Evolutionary conservation across 2,329 filamentous ascomycete genomes (phyloP).

Genomic region (Exutisphaerella laricina): DNA sequence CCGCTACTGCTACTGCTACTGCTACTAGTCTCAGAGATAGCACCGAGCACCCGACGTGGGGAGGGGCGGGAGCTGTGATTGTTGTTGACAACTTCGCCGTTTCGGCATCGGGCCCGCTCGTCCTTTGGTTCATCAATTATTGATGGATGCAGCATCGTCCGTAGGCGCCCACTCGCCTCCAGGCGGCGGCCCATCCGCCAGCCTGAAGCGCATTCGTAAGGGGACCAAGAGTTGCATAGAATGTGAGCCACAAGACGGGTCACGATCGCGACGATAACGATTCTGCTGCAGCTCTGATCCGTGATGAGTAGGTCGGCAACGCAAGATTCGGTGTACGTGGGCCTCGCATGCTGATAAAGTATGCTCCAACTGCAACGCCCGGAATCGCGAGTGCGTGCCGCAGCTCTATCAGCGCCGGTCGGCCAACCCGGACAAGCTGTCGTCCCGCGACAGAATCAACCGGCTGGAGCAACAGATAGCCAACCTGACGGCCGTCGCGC

Average conservation of each 20-base stretch:
- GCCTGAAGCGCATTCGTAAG: conserved; percentile 24
- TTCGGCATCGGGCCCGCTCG: too few species aligned
- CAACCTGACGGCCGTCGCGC: conserved; percentile 4
- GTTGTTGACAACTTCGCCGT: not conserved
- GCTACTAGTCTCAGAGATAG: too few species aligned
- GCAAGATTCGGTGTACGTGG: conserved; percentile 32
- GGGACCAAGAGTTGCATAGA: conserved; percentile 31
- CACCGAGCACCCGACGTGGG: too few species aligned
- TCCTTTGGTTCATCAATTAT: too few species aligned
- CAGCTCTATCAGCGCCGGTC: conserved; percentile 18
- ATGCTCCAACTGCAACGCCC: conserved; percentile 21
- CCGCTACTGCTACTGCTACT: too few species aligned
- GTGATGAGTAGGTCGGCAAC: conserved; percentile 25
- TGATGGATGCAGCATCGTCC: conserved; percentile 1
- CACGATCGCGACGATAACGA: too few species aligned
- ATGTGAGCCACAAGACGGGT: conserved; percentile 21
- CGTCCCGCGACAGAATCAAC: conserved; percentile 22
- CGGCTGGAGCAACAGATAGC: conserved; percentile 9
- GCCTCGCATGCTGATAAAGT: conserved; percentile 14
- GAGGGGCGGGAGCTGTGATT: too few species aligned
- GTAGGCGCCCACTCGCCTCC: not conserved
- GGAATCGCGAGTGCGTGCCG: conserved; percentile 17
- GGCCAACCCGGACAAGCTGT: conserved; percentile 11
- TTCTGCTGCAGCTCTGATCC: not conserved
- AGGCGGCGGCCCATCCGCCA: not conserved